A percentile compares a stretch with the other conserved stretches of the same genome.
These are phyloP conservation scores for Trichothecium sympodiale DNA, from an alignment of 2,329 filamentous ascomycete genomes.

Conservation along the genomic window DNA sequence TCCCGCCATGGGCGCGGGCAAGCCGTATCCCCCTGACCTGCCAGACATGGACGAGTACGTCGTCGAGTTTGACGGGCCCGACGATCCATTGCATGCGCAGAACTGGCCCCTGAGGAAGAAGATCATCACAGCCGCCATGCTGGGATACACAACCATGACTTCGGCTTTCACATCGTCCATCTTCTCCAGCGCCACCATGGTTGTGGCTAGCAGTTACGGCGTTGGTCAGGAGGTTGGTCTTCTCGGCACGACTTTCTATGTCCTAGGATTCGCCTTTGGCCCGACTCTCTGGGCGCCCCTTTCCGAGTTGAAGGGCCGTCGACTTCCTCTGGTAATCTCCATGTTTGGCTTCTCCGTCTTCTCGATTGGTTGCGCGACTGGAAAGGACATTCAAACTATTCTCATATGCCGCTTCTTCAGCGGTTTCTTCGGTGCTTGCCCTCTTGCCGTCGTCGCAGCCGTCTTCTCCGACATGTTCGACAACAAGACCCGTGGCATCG, in stretches of 20 bases:
- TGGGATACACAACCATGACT: conserved; percentile 63
- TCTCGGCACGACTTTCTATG: conserved; percentile 57
- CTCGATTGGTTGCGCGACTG: conserved; percentile 52
- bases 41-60: conserved; percentile 68
- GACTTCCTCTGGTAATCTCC: conserved; percentile 46
- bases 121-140: conserved; percentile 53
- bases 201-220: conserved; percentile 45
- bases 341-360: conserved; percentile 63
- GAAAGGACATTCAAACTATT: conserved; percentile 58
- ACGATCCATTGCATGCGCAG: conserved; percentile 76
- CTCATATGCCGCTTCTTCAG: conserved; percentile 63
- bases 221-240: conserved; percentile 53
- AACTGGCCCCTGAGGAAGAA: conserved; percentile 80
- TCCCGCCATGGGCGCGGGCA: conserved; percentile 62
- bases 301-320: conserved; percentile 59
- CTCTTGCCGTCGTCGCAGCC: conserved; percentile 57
- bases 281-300: conserved; percentile 64
- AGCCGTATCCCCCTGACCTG: conserved; percentile 58
- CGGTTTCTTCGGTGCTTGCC: conserved; percentile 61
- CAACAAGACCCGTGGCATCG: conserved; percentile 46
- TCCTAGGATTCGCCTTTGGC: conserved; percentile 62
- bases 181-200: conserved; percentile 55
- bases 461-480: conserved; percentile 65
- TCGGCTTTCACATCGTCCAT: conserved; percentile 65
- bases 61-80: conserved; percentile 72